A percentile compares a stretch with the other conserved stretches of the same genome.
These are phyloP conservation scores for Termitomyces sp. DNA, from an alignment of 768 basidiomycete genomes.

Conservation along the genomic window DNA sequence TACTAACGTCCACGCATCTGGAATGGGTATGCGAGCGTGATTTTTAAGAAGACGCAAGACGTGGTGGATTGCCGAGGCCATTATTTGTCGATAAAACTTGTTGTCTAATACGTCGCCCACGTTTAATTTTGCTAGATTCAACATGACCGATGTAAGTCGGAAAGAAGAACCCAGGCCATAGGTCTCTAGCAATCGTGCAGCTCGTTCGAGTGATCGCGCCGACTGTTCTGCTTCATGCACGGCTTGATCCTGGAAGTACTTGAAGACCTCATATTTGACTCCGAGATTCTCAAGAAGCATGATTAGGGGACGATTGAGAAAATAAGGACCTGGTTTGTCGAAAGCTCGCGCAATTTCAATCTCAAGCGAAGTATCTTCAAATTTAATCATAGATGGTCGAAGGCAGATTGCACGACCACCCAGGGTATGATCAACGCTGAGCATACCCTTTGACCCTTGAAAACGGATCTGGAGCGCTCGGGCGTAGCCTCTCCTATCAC, in stretches of 20 bases:
- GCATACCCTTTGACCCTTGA: slow-evolving; percentile 61
- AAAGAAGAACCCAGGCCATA: slow-evolving; percentile 57
- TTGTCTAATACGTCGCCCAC: slow-evolving; percentile 30
- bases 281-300: slow-evolving; percentile 62
- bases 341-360: slow-evolving; percentile 67
- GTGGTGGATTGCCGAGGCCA: slow-evolving; percentile 54
- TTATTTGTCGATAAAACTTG: slow-evolving; percentile 44
- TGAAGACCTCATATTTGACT: slow-evolving; percentile 47
- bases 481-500: slow-evolving; percentile 29
- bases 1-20: slow-evolving; percentile 59
- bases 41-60: slow-evolving; percentile 63
- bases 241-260: slow-evolving; percentile 45
- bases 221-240: slow-evolving; percentile 42
- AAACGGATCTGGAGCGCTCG: slow-evolving; percentile 58
- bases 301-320: slow-evolving; percentile 58
- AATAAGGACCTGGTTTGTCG: slow-evolving; percentile 52
- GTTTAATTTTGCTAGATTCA: slow-evolving; percentile 43
- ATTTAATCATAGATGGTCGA: slow-evolving; percentile 66
- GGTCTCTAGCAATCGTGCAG: slow-evolving; percentile 45
- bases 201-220: slow-evolving; percentile 32
- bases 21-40: slow-evolving; percentile 62
- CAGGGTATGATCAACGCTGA: slow-evolving; percentile 51
- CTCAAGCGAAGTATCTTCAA: slow-evolving; percentile 40
- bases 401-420: slow-evolving; percentile 44
- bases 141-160: slow-evolving; percentile 47